Evolutionary conservation across 139 green algal genomes (phyloP).

Genomic region (Marvania coccoides): DNA sequence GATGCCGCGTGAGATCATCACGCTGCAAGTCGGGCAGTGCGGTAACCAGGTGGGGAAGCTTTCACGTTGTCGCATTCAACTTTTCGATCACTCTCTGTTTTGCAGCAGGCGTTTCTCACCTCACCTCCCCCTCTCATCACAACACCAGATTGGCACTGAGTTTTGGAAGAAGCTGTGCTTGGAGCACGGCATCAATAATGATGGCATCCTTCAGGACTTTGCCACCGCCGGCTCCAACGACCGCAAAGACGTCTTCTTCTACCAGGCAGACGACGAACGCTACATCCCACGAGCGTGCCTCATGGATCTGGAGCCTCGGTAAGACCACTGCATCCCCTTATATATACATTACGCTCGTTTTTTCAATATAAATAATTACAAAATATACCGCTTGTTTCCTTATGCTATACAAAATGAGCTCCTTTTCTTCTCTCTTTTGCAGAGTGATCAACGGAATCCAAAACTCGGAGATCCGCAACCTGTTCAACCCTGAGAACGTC

Average conservation of each 20-base stretch:
- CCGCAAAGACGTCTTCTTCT: slow-evolving; percentile 99
- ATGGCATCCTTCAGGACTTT: slow-evolving; percentile 89
- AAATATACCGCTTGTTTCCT: no score
- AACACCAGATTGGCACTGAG: slow-evolving; percentile 75
- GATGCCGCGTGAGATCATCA: slow-evolving; percentile 98
- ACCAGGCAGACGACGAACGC: slow-evolving; percentile 98
- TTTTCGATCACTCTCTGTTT: neutral
- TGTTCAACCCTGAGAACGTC: slow-evolving; percentile 99
- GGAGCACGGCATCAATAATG: slow-evolving; percentile 96
- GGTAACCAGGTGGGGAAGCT: slow-evolving; percentile 77
- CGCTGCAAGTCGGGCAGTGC: slow-evolving; percentile 95
- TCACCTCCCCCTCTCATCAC: neutral
- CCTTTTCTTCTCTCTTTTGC: slow-evolving; percentile 2
- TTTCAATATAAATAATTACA: no score
- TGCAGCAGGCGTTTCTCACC: no score
- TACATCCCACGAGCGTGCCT: slow-evolving; percentile 94
- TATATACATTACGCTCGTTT: no score
- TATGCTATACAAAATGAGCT: no score
- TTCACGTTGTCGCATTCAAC: neutral
- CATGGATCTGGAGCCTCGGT: slow-evolving; percentile 92
- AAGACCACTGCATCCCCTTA: no score
- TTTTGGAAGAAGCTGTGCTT: slow-evolving; percentile 94
- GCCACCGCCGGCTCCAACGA: slow-evolving; percentile 50
- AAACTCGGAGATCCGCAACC: slow-evolving; percentile 81
- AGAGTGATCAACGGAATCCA: slow-evolving; percentile 97